Evolutionary conservation across 2,329 filamentous ascomycete species (phyloP).

Genomic region (Teratosphaeria epicoccoides): DNA sequence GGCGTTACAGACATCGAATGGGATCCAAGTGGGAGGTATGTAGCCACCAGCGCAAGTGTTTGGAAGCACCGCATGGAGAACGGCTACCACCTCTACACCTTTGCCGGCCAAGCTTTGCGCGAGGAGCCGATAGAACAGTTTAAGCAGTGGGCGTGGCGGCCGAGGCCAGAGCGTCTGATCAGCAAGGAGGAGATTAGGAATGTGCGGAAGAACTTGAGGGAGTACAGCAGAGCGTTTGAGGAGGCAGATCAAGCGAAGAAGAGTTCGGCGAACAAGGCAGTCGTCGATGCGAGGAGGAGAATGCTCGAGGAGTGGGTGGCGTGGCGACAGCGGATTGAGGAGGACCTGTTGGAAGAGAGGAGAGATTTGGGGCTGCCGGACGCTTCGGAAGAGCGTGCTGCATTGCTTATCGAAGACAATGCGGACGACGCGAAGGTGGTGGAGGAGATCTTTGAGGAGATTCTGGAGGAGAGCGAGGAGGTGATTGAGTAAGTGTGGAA

Average conservation of each 20-base stretch:
- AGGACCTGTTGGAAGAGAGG: conserved; percentile 62
- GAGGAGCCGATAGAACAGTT: conserved; percentile 94
- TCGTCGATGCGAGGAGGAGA: conserved; percentile 75
- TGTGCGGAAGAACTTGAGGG: conserved; percentile 94
- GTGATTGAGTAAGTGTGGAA: conserved; percentile 7
- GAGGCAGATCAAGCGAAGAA: conserved; percentile 90
- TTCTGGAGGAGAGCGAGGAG: conserved; percentile 42
- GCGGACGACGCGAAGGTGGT: conserved; percentile 44
- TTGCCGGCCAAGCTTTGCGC: conserved; percentile 76
- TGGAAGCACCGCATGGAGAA: conserved; percentile 99
- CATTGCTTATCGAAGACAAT: conserved; percentile 41
- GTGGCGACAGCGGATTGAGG: conserved; percentile 67
- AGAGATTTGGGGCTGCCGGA: conserved; percentile 55
- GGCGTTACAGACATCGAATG: conserved; percentile 96
- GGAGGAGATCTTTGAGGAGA: conserved; percentile 82
- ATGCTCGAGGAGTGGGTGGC: conserved; percentile 80
- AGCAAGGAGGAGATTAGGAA: conserved; percentile 95
- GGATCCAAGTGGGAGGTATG: conserved; percentile 92
- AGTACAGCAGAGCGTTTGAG: conserved; percentile 91
- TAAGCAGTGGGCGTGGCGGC: conserved; percentile 94
- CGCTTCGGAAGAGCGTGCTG: conserved; percentile 52
- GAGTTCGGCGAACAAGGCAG: conserved; percentile 84
- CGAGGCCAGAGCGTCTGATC: conserved; percentile 80
- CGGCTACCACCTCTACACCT: conserved; percentile 96
- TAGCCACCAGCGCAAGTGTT: conserved; percentile 82